Conservation (phyloP, 306 rosid species). For the Hippophae rhamnoides region DNA sequence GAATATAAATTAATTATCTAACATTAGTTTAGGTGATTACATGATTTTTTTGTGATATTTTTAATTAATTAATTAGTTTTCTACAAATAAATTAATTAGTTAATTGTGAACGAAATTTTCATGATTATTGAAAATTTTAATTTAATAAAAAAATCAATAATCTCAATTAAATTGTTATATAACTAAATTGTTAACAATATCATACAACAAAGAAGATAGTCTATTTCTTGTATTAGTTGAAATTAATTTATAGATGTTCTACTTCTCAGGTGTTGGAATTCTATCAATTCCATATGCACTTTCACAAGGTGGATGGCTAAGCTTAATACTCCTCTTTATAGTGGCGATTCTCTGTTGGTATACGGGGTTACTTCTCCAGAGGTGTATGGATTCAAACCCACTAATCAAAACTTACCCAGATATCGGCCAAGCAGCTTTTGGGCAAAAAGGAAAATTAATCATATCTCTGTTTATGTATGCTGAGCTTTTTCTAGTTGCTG, state of each 20-base stretch:
- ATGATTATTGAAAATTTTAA: too few relatives aligned
- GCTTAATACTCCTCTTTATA: constrained; percentile 32
- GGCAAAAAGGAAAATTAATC: constrained; percentile 37
- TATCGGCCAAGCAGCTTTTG: constrained; percentile 57
- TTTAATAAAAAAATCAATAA: too few relatives aligned
- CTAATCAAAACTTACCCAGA: constrained; percentile 41
- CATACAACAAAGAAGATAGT: neutral
- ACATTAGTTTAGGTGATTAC: too few relatives aligned
- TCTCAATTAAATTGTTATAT: too few relatives aligned
- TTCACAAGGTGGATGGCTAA: constrained; percentile 71
- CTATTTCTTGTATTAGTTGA: too few relatives aligned
- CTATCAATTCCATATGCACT: constrained; percentile 69
- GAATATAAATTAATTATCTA: too few relatives aligned
- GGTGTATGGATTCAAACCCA: constrained; percentile 45
- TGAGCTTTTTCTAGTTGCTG: constrained; percentile 41
- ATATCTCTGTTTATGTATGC: constrained; percentile 38
- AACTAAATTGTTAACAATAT: too few relatives aligned
- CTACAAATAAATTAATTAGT: too few relatives aligned
- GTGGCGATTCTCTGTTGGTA: constrained; percentile 51
- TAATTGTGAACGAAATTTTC: too few relatives aligned
- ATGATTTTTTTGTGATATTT: too few relatives aligned
- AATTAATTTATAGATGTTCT: too few relatives aligned
- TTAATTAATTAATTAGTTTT: too few relatives aligned
- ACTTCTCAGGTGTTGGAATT: constrained; percentile 54
- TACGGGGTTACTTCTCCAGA: constrained; percentile 47